These are phyloP conservation scores for Leccinum rimulosum DNA, from an alignment of 768 basidiomycete species.

Conservation along the genomic window DNA sequence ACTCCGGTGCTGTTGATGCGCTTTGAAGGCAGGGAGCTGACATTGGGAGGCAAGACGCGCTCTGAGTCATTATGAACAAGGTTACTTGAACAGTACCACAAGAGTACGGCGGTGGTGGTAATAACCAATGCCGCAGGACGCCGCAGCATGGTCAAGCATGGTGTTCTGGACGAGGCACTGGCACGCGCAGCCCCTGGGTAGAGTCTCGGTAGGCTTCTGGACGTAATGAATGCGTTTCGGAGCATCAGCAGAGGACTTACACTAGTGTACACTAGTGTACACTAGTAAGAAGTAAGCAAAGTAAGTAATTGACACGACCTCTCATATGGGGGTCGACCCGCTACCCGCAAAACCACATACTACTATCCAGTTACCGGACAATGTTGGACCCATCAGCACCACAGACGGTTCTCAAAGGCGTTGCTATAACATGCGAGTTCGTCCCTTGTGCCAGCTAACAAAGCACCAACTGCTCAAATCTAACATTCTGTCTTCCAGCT, in stretches of 20 bases:
- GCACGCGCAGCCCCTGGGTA: constrained; percentile 9
- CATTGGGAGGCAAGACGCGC: constrained; percentile 6
- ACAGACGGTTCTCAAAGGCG: constrained; percentile 53
- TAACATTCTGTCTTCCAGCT: constrained; percentile 45
- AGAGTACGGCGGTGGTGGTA: constrained; percentile 26
- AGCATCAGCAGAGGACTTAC: constrained; percentile 7
- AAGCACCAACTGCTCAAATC: constrained; percentile 15
- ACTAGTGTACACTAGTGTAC: not conserved
- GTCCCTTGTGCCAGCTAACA: constrained; percentile 34
- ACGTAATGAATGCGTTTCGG: constrained; percentile 6
- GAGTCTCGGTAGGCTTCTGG: not conserved
- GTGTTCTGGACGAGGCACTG: not conserved
- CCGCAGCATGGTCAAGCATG: not conserved
- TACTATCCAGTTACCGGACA: constrained; percentile 1
- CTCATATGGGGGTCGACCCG: constrained; percentile 1
- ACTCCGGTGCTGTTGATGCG: constrained; percentile 24
- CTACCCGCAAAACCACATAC: not conserved
- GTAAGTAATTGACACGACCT: not conserved
- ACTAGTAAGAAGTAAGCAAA: too few relatives aligned
- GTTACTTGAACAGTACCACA: constrained; percentile 40
- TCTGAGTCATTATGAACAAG: constrained; percentile 37
- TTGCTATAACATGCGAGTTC: constrained; percentile 78
- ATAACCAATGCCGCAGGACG: constrained; percentile 19
- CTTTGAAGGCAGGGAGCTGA: not conserved
- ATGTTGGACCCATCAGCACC: constrained; percentile 32